These are phyloP conservation scores for Hygrophoropsis aurantiaca DNA, from an alignment of 768 basidiomycete genomes.

Conservation along the genomic window DNA sequence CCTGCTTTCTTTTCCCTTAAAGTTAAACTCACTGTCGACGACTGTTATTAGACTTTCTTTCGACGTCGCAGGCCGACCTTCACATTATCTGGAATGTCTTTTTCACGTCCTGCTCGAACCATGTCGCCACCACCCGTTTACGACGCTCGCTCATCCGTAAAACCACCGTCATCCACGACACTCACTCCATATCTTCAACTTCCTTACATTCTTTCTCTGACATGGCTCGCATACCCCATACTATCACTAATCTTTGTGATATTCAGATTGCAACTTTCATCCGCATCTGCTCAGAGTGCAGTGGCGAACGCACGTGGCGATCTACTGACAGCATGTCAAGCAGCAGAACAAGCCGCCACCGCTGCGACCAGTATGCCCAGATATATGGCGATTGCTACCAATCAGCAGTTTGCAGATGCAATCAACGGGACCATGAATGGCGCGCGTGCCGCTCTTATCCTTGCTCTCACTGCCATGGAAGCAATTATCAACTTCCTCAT, in stretches of 20 bases:
- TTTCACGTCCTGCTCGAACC: slow-evolving; percentile 23
- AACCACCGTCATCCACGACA: slow-evolving; percentile 24
- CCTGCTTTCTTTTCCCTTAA: slow-evolving; percentile 5
- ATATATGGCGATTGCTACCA: slow-evolving; percentile 84
- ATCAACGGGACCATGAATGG: slow-evolving; percentile 79
- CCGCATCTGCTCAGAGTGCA: slow-evolving; percentile 64
- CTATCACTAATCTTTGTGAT: slow-evolving; percentile 86
- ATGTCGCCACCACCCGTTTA: slow-evolving; percentile 54
- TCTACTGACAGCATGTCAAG: slow-evolving; percentile 81
- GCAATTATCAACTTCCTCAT: slow-evolving; percentile 89
- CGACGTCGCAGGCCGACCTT: slow-evolving; percentile 40
- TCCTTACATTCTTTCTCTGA: slow-evolving; percentile 77
- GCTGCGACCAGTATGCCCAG: slow-evolving; percentile 83
- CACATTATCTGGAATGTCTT: slow-evolving; percentile 23
- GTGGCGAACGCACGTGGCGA: slow-evolving; percentile 70
- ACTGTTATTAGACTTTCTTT: slow-evolving; percentile 7
- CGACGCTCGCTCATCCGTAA: slow-evolving; percentile 45
- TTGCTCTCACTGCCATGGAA: slow-evolving; percentile 83
- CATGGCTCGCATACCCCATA: slow-evolving; percentile 91
- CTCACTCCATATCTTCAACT: slow-evolving; percentile 85
- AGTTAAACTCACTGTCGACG: slow-evolving; percentile 14
- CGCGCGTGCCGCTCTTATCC: slow-evolving; percentile 69
- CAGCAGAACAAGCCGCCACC: slow-evolving; percentile 81
- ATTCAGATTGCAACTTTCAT: slow-evolving; percentile 76
- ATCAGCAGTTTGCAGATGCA: slow-evolving; percentile 73